Base-by-base conservation (phyloP, 169 alveolate species). In the Ichthyophthirius multifiliis region DNA sequence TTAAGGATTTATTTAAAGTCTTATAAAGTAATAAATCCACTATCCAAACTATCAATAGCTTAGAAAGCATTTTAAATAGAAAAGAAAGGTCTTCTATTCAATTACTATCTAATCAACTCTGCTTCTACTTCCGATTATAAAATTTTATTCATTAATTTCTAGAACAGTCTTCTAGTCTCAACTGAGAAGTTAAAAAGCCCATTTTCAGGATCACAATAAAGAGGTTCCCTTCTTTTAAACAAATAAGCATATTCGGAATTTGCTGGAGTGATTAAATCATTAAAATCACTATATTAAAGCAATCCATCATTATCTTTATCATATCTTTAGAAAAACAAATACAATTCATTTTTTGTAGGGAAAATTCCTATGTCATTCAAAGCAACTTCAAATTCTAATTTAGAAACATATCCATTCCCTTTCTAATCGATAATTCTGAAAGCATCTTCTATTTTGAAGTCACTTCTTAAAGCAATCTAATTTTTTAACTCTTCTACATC, bases 361-460 rank as follows among this genome's bases (percentile, higher is more conserved):
- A n/a, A 81, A 4, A 83, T 15, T 12, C n/a, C 82, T 1, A 83
- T 41, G 13, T 65, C 71, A 7, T 12, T 13, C 13, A 90, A 37
- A 7, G 76, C 77, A 18, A 75, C 82, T 65, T 81, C 76, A 10
- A 90, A 43, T 43, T 87, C 90, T 73, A 35, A 39, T 13, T 86
- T 77, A 16, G 93, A 76, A 30, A 87, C 35, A 10, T 48, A 81
- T 12, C 94, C 95, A 15, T 37, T 27, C n/a, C 76, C 74, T 7
- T 80, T 44, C 10, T 46, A 41, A 45, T 93, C 96, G 64, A 90
- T 74, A 27, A 83, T 41, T 30, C 86, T 91, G 71, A 93, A 93
- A 27, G 94, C 95, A 74, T 89, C 94, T 32, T 82, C 77, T 23
- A 90, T 74, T 74, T 86, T 88, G 88, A 93, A 93, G 31, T 93